Percentiles rank a stretch among this genome's conserved stretches.
These are phyloP conservation scores for Thuidium tamariscinum DNA, from an alignment of 225 moss, liverwort and hornwort genomes.

Conservation along the genomic window DNA sequence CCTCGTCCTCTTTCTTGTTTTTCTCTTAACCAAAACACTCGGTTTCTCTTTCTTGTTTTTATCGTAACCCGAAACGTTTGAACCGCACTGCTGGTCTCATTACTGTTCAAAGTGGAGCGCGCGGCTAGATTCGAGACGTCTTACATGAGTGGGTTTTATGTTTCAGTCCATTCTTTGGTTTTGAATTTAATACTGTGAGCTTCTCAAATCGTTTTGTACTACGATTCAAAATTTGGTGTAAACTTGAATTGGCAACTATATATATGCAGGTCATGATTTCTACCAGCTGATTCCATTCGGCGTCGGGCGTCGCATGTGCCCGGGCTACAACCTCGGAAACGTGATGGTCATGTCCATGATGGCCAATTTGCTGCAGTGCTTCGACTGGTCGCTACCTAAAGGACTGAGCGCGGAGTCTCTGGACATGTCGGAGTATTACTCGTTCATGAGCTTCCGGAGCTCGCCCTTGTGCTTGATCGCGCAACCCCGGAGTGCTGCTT, in stretches of 20 bases:
- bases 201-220: background rate
- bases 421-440: slow-evolving; percentile 26
- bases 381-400: slow-evolving; percentile 28
- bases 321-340: slow-evolving; percentile 27
- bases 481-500: slow-evolving; percentile 4
- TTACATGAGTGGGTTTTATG: background rate
- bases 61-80: background rate
- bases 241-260: background rate
- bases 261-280: background rate
- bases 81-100: background rate
- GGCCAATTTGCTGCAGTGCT: slow-evolving; percentile 42
- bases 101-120: background rate
- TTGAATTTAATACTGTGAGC: background rate
- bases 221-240: background rate
- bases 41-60: background rate
- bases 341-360: slow-evolving; percentile 26
- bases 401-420: slow-evolving; percentile 8
- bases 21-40: background rate
- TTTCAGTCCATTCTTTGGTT: no score
- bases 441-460: background rate
- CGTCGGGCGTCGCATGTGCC: slow-evolving; percentile 38
- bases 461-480: slow-evolving; percentile 12
- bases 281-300: slow-evolving; percentile 43
- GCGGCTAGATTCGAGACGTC: background rate
- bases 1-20: background rate